Base-by-base conservation (phyloP, 2,329 filamentous ascomycete genomes). In the Colletotrichum sp. region DNA sequence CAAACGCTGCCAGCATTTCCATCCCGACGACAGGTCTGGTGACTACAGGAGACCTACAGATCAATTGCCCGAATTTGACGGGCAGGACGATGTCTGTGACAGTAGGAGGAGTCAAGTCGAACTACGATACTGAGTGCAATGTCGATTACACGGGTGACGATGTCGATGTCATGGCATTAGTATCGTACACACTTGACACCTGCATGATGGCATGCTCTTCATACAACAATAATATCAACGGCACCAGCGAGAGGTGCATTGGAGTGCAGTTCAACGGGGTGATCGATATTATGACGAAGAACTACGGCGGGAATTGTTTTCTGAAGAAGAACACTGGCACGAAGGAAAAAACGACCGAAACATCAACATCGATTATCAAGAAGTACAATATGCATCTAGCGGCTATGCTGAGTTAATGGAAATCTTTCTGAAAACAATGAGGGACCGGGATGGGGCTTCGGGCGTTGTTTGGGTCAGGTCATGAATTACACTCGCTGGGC, bases 51-150 rank as follows among this genome's bases (percentile, higher is more conserved):
- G 16, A 34, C 29, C 12, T 75, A n/a, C 55, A 69, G 15, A 68
- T 77, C 55, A 64, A 77, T 52, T 75, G 76, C 68, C 76, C 72
- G 9, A 63, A 39, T 32, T 36, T 75, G 15, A 27, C 66, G 36
- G 63, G 49, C 52, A 61, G 27, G n/a, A 72, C 72, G 15, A 49
- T 34, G 3, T 49, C 57, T 5, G 63, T 77, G n/a, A 39, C 30
- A 8, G 72, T 65, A 5, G 76, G 44, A 44, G 22, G 25, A 6
- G 15, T 57, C 29, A 55, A 29, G 49, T 36, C n/a, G 1, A 27
- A 25, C n/a, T 68, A 34, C n/a, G 72, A 77, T n/a, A 63, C 59
- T 1, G 36, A 44, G 19, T 39, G 70, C 32, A 44, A 57, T 36
- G 72, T 65, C 22, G 57, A 67, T 5, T 64, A 68, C 49, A 57